Base-by-base conservation (phyloP, 352 stramenopile species). In the Achlya hypogyna region DNA sequence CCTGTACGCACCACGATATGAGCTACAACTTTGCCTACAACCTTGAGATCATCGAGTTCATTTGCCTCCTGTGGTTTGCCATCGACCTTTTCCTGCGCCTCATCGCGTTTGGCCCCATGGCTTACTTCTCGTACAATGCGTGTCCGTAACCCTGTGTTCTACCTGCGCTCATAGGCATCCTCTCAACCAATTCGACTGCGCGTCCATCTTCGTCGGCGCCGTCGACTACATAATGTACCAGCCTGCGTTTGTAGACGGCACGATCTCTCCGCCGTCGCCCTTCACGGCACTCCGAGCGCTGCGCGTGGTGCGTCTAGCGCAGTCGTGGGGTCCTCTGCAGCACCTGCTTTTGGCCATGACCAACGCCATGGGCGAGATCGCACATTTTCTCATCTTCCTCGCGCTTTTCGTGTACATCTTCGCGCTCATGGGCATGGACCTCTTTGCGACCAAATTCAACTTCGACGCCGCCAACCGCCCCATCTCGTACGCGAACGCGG, bases 221-320 rank as follows among this genome's bases (percentile, higher is more conserved):
- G 63, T 96, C 0, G 86, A 96, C 59, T 86, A 77, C 0, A 66
- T 84, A 22, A 71, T 79, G 32, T 84, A 82, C 0, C 84, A 82
- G 10, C 86, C 84, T 1, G 88, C 78, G 0, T 93, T 93, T 51
- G 75, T 95, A 16, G 60, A 67, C 32, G 60, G 60, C 16, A 67
- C 38, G 14, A 18, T 38, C 4, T 31, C 91, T 22, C 76, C 78
- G 0, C 78, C 89, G 10, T 97, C 88, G 25, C 87, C 91, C 0
- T 71, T 98, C 22, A 74, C 92, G 6, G 92, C 86, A 2, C 91
- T 98, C 59, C 81, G 95, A 0, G 72, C 98, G 12, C 96, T 98
- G 64, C 81, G 93, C 25, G 80, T 98, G n/a, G 96, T 99, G 63
- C 98, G 98, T 53, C 82, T 99, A 23, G 93, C 93, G 27, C 87